phyloP scores from a whole-genome alignment of 176 grass and related monocot genomes.

The Cocos nucifera region DNA sequence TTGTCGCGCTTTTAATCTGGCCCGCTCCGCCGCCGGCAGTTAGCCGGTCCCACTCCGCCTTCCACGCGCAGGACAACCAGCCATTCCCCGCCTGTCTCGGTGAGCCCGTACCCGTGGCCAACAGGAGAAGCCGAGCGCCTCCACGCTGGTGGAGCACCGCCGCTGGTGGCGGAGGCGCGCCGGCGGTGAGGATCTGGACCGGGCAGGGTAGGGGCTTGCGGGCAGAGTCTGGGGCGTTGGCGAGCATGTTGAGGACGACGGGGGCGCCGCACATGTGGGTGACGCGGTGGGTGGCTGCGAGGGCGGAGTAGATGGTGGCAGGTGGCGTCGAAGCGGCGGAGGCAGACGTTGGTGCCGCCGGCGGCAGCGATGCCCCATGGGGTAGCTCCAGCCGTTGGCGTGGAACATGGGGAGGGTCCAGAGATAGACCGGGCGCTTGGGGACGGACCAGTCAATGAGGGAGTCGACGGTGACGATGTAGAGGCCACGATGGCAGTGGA shows the following conservation, averaged over 20 bases:
- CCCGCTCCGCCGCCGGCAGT: constrained; percentile 49
- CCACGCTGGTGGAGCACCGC: constrained; percentile 46
- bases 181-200: constrained; percentile 57
- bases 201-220: constrained; percentile 28
- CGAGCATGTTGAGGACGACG: constrained; percentile 85
- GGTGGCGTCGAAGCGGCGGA: constrained; percentile 61
- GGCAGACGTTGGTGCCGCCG: constrained; percentile 73
- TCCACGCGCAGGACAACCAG: constrained; percentile 73
- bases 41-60: constrained; percentile 48
- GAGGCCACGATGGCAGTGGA: constrained; percentile 78
- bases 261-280: constrained; percentile 84
- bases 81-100: constrained; percentile 42
- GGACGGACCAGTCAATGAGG: constrained; percentile 45
- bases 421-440: constrained; percentile 47
- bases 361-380: constrained; percentile 73
- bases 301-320: constrained; percentile 29
- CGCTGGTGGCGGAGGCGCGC: constrained; percentile 57
- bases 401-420: constrained; percentile 97
- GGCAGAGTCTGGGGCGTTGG: constrained; percentile 35
- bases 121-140: constrained; percentile 60
- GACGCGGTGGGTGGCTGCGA: constrained; percentile 27
- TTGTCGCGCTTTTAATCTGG: constrained; percentile 60
- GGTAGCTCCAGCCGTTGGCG: constrained; percentile 84
- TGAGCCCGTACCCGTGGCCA: constrained; percentile 72
- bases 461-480: constrained; percentile 44